A percentile compares a stretch with the other conserved stretches of the same genome.
phyloP scores from a whole-genome alignment of 129 eudicot species.

The Scalesia atractyloides region DNA sequence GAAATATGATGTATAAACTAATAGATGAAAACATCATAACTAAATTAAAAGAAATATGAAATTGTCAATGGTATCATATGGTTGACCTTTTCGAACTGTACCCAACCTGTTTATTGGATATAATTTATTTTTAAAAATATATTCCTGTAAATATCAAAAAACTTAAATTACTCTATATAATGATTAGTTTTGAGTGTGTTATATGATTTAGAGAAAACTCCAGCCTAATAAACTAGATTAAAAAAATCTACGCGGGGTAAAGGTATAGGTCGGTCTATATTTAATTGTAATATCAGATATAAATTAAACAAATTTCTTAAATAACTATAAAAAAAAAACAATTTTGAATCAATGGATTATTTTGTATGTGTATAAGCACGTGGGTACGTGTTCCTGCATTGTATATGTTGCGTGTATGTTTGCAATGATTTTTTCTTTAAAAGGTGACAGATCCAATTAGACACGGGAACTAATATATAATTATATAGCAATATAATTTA shows the following conservation, averaged over 20 bases:
- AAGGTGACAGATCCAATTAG: not conserved
- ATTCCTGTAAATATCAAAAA: not conserved
- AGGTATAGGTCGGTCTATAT: not conserved
- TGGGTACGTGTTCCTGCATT: slow-evolving; percentile 2
- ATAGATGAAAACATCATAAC: not conserved
- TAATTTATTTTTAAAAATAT: not conserved
- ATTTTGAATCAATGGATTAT: not conserved
- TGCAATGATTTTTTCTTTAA: not conserved
- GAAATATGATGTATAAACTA: not conserved
- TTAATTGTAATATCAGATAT: too few relatives aligned
- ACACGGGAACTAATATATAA: not conserved
- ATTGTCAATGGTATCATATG: not conserved
- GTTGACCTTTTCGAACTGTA: not conserved
- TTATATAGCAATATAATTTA: too few relatives aligned
- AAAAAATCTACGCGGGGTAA: not conserved
- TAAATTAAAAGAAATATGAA: not conserved
- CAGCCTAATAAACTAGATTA: not conserved
- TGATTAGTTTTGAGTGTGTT: not conserved
- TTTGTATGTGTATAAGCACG: not conserved
- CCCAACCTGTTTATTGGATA: not conserved
- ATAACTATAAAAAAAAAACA: not conserved
- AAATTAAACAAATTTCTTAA: not conserved
- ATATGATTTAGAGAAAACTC: not conserved
- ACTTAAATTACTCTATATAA: not conserved
- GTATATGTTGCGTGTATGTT: not conserved